Evolutionary conservation across 805 yeast genomes (phyloP), one percentile per base, ranked within the genome.

Genomic region (Candida chilensis): DNA sequence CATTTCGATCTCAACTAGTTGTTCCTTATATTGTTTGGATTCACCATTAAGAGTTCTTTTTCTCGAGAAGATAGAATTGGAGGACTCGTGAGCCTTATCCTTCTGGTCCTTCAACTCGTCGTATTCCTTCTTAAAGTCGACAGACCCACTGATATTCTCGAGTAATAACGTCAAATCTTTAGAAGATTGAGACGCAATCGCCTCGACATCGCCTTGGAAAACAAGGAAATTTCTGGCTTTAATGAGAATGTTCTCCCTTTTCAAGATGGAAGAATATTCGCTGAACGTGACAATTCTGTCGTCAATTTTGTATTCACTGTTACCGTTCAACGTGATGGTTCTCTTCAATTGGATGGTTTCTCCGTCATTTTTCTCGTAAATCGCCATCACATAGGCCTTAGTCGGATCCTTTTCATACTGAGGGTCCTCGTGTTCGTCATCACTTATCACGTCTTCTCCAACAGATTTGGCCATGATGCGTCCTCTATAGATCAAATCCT

Each of bases 121-220:
- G 48, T 82, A 90, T 34, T 85, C 85, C 17, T 58, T 60, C 27
- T 72, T 69, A 40, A 50, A 70, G 24, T 83, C 92, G 5, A 62
- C 53, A 0, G 95, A 83, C 0, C 96, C 95, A 36, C 94, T 81
- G 17, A 92, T 75, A 11, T 74, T 74, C 54, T 92, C 98, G 32
- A 92, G 60, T 37, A 88, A 53, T 27, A 59, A 65, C 2, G 94
- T 74, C 36, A 92, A 63, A 22, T 86, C 94, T 16, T 54, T 52
- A 0, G 96, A 74, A 0, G 90, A 74, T 49, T 88, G 94, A 0
- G 94, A 69, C 0, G 97, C 97, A 24, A 92, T 77, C 42, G 78
- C 81, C 50, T 90, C 97, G 30, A 92, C 94, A 48, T 90, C 97
- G 36, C 98, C 97, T 60, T 92, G 98, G 48, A 90, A 87, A 5